Evolutionary conservation across 768 basidiomycete species (phyloP).

Genomic region (Tephrocybe rancida): DNA sequence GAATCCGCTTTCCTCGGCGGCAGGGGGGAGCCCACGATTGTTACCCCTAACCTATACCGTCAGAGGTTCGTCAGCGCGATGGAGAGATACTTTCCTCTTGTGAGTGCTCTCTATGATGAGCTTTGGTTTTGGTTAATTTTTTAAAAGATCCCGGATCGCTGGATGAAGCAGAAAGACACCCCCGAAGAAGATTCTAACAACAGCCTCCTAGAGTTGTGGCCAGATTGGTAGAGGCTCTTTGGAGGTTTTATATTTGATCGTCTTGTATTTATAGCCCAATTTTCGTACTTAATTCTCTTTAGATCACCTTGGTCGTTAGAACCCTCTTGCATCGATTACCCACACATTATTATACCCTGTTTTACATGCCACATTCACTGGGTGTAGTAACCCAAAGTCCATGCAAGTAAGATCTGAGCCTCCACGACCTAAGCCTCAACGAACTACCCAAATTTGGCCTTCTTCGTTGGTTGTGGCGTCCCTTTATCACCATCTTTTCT

Average conservation of each 20-base stretch:
- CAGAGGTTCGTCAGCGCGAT: conserved; percentile 85
- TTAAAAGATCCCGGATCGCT: conserved; percentile 79
- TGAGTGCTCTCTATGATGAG: conserved; percentile 34
- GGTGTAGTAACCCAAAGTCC: conserved; percentile 20
- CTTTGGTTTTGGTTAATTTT: conserved; percentile 1
- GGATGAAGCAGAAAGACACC: conserved; percentile 85
- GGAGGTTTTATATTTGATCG: too few relatives aligned
- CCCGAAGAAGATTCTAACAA: conserved; percentile 73
- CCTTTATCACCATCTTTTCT: conserved; percentile 73
- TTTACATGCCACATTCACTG: conserved; percentile 25
- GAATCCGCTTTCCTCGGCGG: conserved; percentile 90
- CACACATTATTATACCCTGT: conserved; percentile 26
- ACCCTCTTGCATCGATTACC: conserved; percentile 17
- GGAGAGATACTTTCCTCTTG: conserved; percentile 89
- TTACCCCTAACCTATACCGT: conserved; percentile 93
- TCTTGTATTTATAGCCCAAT: not conserved
- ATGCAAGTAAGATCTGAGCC: conserved; percentile 15
- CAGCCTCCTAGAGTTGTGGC: conserved; percentile 59
- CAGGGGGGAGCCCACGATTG: conserved; percentile 93
- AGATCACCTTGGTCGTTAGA: too few relatives aligned
- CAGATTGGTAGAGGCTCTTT: conserved; percentile 51
- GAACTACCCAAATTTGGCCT: conserved; percentile 61
- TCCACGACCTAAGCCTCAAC: conserved; percentile 14
- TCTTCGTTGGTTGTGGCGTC: conserved; percentile 68
- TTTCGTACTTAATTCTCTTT: too few relatives aligned